These are phyloP conservation scores for Cordyceps pruinosa DNA, from an alignment of 2,329 filamentous ascomycete genomes.

Conservation along the genomic window DNA sequence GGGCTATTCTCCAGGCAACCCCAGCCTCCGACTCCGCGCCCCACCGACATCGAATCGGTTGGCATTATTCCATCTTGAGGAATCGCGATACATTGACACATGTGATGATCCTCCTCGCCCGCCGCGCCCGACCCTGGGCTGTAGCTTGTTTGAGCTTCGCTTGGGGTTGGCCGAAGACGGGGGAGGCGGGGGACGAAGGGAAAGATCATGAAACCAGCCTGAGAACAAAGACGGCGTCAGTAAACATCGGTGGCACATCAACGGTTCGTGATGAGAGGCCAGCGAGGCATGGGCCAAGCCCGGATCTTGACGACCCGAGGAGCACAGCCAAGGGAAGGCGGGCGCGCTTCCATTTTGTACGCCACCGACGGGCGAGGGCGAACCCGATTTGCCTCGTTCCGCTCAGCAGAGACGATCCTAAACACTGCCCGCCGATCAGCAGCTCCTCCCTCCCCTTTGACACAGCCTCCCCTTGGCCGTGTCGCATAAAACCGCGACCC, in stretches of 20 bases:
- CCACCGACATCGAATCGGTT: not conserved
- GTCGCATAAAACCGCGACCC: not conserved
- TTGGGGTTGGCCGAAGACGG: not conserved
- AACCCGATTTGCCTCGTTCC: not conserved
- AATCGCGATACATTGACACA: not conserved
- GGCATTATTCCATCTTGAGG: not conserved
- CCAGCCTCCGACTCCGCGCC: no score
- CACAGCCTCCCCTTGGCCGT: slow-evolving; percentile 2
- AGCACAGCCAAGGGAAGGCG: no score
- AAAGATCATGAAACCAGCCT: not conserved
- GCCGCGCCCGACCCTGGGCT: not conserved
- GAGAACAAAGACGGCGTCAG: not conserved
- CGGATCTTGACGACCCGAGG: not conserved
- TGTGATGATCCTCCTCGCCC: not conserved
- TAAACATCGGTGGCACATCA: not conserved
- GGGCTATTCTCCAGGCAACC: not conserved
- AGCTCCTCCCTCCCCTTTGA: not conserved
- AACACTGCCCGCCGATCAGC: not conserved
- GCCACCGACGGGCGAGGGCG: not conserved
- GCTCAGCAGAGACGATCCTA: not conserved
- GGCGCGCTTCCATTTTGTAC: not conserved
- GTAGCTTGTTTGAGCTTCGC: not conserved
- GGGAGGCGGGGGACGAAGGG: not conserved
- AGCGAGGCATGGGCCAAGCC: not conserved
- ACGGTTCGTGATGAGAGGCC: not conserved